These are phyloP conservation scores for Fusarium multiceps DNA, from an alignment of 2,329 filamentous ascomycete species.

Conservation along the genomic window DNA sequence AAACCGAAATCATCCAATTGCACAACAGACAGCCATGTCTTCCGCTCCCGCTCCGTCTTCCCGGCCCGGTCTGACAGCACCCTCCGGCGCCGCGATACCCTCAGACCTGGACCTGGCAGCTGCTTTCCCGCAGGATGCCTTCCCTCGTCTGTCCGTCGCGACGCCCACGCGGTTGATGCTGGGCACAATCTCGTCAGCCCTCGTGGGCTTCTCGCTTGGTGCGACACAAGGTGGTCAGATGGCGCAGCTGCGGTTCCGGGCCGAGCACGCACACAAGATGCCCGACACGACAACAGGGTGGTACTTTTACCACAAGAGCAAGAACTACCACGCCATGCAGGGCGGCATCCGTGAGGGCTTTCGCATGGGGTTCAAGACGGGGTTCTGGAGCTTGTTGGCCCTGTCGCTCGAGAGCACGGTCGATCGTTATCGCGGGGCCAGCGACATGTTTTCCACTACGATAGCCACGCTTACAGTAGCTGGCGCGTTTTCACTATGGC, in stretches of 20 bases:
- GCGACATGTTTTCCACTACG: slow-evolving; percentile 84
- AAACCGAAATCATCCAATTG: not conserved
- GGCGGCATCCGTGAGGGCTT: slow-evolving; percentile 83
- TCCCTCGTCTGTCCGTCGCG: slow-evolving; percentile 69
- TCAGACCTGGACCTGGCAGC: slow-evolving; percentile 16
- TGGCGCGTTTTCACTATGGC: slow-evolving; percentile 87
- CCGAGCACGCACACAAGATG: slow-evolving; percentile 95
- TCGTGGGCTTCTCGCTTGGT: slow-evolving; percentile 77
- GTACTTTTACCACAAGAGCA: slow-evolving; percentile 99
- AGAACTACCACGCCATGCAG: slow-evolving; percentile 88
- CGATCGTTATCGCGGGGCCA: slow-evolving; percentile 74
- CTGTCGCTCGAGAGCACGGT: slow-evolving; percentile 87
- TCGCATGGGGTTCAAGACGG: slow-evolving; percentile 76
- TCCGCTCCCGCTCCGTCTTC: slow-evolving; percentile 25
- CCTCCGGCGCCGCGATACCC: slow-evolving; percentile 24
- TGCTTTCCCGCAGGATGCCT: slow-evolving; percentile 45
- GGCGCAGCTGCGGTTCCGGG: slow-evolving; percentile 85
- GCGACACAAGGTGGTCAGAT: slow-evolving; percentile 77
- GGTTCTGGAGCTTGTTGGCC: slow-evolving; percentile 79
- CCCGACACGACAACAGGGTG: slow-evolving; percentile 85
- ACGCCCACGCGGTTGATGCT: slow-evolving; percentile 73
- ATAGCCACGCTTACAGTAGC: slow-evolving; percentile 86
- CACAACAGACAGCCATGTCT: not conserved
- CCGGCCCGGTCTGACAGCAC: slow-evolving; percentile 30
- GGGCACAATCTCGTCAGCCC: slow-evolving; percentile 71